Base-by-base conservation (phyloP, 805 yeast species). In the Cyberlindnera maclurae region DNA sequence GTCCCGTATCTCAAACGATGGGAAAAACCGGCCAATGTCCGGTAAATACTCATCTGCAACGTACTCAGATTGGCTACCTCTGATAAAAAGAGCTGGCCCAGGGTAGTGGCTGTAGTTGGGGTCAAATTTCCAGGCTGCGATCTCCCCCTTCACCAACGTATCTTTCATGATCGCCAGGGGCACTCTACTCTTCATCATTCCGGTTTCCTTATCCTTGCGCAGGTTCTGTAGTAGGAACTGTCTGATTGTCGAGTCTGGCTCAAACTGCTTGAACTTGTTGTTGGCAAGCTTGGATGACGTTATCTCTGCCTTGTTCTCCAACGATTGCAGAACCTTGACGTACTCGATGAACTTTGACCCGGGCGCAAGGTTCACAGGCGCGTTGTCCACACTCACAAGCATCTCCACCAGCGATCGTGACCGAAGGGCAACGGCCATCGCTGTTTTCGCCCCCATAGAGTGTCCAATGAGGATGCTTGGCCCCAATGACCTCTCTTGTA, bases 381-480 rank as follows among this genome's bases (percentile, higher is more conserved):
- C 86, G 57, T 89, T 90, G 53, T 90, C 98, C 6, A 93, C 95
- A 5, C 87, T 65, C 4, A 89, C 73, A 34, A 88, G 51, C 62
- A 78, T 68, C 12, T 73, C 66, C 5, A 79, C 77, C 10, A 79
- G 49, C 1, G 74, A 71, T 0, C 89, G 90, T 16, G 73, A 66
- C 36, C 87, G 66, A 41, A 93, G 63, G 0, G 86, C 80, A 5
- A 83, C 66, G 0, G 93, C 88, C 97, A 90, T 89, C 5, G 82
- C 96, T 0, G 90, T 73, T 54, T 90, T 89, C 4, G 95, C 98
- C 6, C 98, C 98, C 93, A 85, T 82, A 0, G 90, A 82, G 56
- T 83, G 93, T 0, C 94, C 94, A 13, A 83, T 63, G 15, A 83
- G 42, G n/a, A 83, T 73, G 0, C 85, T 82, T 36, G 71, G 68